Evolutionary conservation across 2,329 filamentous ascomycete genomes (phyloP), one percentile per base, ranked within the genome.

Genomic region (Fusarium sublunatum): DNA sequence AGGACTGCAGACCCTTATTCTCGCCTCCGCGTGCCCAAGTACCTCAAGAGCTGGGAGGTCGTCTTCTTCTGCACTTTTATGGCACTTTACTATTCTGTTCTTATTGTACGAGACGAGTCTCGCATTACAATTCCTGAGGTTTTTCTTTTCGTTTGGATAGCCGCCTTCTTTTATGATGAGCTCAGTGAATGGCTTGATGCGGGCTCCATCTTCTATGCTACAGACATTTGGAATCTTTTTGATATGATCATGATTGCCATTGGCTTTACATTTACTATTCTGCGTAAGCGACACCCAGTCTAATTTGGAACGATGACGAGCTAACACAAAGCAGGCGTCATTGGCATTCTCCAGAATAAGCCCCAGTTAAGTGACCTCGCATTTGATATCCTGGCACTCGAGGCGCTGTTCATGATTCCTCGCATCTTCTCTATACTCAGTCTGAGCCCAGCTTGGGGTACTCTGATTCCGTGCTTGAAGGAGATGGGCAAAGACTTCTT

Each of bases 401-500:
- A 97, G 75, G 93, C 92, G 1, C 82, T 97, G 9, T 94, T 97
- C 74, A 88, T 97, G 76, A 90, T 97, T 19, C 93, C 93, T 13
- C 89, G 91, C 58, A 90, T 96, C 67, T 96, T 90, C 78, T 96
- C 93, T 12, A 84, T 97, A 48, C 83, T 97, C 62, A 94, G 91
- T 73, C 77, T 97, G 64, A 92, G 92, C 69, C 91, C 92, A 2
- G 97, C 96, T 74, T 97, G 95, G 84, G 93, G 92, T 38, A 95
- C 91, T 1, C 76, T 95, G 44, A 93, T 97, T 58, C 93, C 93
- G 0, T 96, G 93, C 64, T 82, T 97, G 46, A 95, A 95, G 74
- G 92, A 94, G 74, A 97, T 97, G 93, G 91, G 91, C 35, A 94
- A 93, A 76, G 92, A 96, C 73, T 97, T 97, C 73, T 76, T 93